Base-by-base conservation (phyloP, 1,284 basidiomycete species). In the Rhodotorula sp. region DNA sequence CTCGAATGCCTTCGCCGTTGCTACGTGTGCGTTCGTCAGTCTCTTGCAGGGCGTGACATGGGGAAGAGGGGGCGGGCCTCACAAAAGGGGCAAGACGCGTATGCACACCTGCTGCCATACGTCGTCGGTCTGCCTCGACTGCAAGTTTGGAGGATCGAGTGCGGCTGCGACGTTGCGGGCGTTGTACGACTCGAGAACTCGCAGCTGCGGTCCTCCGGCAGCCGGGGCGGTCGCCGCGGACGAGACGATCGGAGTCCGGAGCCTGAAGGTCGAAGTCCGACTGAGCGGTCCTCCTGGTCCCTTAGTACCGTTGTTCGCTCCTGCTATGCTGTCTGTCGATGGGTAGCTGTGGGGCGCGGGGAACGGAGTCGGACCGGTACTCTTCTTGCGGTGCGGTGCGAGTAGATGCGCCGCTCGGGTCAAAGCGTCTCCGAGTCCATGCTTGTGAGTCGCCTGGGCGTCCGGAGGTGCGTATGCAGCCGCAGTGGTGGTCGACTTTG, bases 1-100 rank as follows among this genome's bases (percentile, higher is more conserved):
- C 87, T 75, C 89, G 86, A n/a, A 97, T 85, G 3, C 90, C 89
- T 78, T 95, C 92, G 57, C 92, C 91, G 67, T 97, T 97, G 83
- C 74, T 76, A 59, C 23, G 31, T 14, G n/a, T 95, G 97, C 1
- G 34, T 8, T 52, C 2, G 21, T n/a, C 19, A 23, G 19, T 14
- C n/a, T 7, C 7, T 21, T 18, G 49, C 18, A 50, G 23, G 15
- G 21, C 2, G 26, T 64, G 2, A 52, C 21, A n/a, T n/a, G n/a
- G n/a, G n/a, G n/a, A n/a, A n/a, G n/a, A n/a, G n/a, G n/a, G n/a
- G n/a, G n/a, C n/a, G n/a, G 34, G 34, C 34, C 75, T 52, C 26
- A 76, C 75, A 74, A 76, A 5, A 77, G 65, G 8, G 76, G 76
- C 16, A 77, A 38, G 10, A 75, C 71, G 19, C 69, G 47, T 3